Conservation (phyloP, 768 basidiomycete species). For the Baorangia bicolor region DNA sequence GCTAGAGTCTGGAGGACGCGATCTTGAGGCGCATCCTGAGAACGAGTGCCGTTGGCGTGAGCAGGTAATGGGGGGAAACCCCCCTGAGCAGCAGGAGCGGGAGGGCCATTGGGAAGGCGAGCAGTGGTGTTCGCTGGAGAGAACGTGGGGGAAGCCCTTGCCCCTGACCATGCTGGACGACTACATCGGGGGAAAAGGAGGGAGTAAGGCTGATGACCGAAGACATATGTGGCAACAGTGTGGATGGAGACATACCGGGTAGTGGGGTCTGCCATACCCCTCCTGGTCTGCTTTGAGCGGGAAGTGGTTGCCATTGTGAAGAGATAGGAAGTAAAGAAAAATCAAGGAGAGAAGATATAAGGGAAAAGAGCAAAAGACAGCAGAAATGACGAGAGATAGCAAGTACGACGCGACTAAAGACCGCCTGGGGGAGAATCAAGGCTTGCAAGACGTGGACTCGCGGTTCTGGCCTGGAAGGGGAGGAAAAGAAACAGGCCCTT, state of each 20-base stretch:
- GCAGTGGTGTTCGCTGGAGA: slow-evolving; percentile 46
- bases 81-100: slow-evolving; percentile 32
- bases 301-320: slow-evolving; percentile 59
- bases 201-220: slow-evolving; percentile 8
- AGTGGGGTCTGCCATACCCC: slow-evolving; percentile 55
- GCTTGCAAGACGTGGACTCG: slow-evolving; percentile 21
- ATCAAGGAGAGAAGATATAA: slow-evolving; percentile 31
- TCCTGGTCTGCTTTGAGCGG: slow-evolving; percentile 63
- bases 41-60: slow-evolving; percentile 47
- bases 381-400: slow-evolving; percentile 38
- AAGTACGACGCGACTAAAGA: slow-evolving; percentile 33
- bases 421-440: slow-evolving; percentile 22
- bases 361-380: slow-evolving; percentile 27
- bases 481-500: slow-evolving; percentile 19
- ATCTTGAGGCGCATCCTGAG: slow-evolving; percentile 51
- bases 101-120: slow-evolving; percentile 45
- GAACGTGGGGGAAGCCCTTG: slow-evolving; percentile 71
- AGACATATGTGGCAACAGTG: slow-evolving; percentile 14
- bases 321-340: slow-evolving; percentile 23
- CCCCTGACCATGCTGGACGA: slow-evolving; percentile 61
- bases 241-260: slow-evolving; percentile 45
- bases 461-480: slow-evolving; percentile 19
- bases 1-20: slow-evolving; percentile 62
- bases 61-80: slow-evolving; percentile 43
- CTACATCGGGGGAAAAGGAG: slow-evolving; percentile 26